These are phyloP conservation scores for Lotus japonicus DNA, from an alignment of 306 rosid species.

Conservation along the genomic window DNA sequence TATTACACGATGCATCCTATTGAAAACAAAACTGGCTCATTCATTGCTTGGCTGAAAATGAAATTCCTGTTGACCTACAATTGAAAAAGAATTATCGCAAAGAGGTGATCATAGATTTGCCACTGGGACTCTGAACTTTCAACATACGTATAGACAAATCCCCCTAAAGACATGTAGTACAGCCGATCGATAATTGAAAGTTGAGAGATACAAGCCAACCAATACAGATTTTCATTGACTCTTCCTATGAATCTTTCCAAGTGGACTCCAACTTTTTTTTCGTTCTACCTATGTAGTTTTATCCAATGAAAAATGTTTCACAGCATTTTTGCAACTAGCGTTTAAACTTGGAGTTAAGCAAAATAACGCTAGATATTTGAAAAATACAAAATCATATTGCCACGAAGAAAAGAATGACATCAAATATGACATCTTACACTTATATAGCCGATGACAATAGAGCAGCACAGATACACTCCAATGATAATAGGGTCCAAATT, in stretches of 20 bases:
- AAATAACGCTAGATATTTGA: background rate
- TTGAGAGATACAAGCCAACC: conserved; percentile 5
- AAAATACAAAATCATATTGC: background rate
- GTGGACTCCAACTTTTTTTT: background rate
- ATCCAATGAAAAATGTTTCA: background rate
- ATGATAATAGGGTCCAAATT: background rate
- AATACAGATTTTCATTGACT: background rate
- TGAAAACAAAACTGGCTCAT: conserved; percentile 5
- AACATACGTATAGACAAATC: background rate
- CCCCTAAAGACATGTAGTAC: background rate
- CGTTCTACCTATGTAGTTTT: background rate
- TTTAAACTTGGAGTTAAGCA: background rate
- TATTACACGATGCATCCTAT: background rate
- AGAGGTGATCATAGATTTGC: conserved; percentile 4
- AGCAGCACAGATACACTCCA: background rate
- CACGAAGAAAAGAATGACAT: background rate
- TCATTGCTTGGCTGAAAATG: background rate
- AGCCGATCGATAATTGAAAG: no score
- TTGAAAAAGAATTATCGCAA: background rate
- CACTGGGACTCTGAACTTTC: no score
- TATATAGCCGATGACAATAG: background rate
- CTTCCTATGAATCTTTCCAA: background rate
- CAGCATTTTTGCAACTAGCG: background rate
- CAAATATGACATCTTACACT: background rate
- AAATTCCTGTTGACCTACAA: background rate